These are phyloP conservation scores for Vigna unguiculata DNA, from an alignment of 306 rosid genomes.

Conservation along the genomic window DNA sequence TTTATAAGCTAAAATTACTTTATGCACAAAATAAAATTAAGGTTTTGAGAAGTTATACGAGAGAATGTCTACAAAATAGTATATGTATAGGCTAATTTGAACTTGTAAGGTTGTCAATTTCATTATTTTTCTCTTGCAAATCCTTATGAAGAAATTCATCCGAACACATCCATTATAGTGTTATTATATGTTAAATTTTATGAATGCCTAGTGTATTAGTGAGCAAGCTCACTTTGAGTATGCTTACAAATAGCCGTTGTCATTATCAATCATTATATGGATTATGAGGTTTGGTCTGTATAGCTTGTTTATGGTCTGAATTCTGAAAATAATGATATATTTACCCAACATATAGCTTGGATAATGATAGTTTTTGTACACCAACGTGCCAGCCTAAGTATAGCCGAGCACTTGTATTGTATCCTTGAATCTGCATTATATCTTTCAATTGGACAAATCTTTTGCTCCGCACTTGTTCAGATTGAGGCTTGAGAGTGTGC, in stretches of 20 bases:
- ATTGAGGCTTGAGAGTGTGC: neutral
- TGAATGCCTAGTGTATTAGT: conserved; percentile 20
- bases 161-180: neutral
- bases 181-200: conserved; percentile 29
- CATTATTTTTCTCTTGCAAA: no score
- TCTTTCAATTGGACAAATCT: neutral
- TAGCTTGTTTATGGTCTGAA: conserved; percentile 7
- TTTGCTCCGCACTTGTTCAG: neutral
- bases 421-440: conserved; percentile 1
- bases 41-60: no score
- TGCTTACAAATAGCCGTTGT: conserved; percentile 4
- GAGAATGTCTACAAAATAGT: no score
- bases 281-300: neutral
- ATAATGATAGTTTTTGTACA: neutral
- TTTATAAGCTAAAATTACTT: no score
- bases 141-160: no score
- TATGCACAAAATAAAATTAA: no score
- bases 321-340: neutral
- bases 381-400: neutral
- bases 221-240: conserved; percentile 25
- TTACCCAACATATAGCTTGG: conserved; percentile 34
- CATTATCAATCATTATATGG: conserved; percentile 26
- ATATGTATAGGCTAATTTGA: no score
- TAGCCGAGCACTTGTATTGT: conserved; percentile 8
- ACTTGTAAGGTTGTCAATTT: no score